phyloP scores from a whole-genome alignment of 1,284 basidiomycete species.

The Ustilago lituana region DNA sequence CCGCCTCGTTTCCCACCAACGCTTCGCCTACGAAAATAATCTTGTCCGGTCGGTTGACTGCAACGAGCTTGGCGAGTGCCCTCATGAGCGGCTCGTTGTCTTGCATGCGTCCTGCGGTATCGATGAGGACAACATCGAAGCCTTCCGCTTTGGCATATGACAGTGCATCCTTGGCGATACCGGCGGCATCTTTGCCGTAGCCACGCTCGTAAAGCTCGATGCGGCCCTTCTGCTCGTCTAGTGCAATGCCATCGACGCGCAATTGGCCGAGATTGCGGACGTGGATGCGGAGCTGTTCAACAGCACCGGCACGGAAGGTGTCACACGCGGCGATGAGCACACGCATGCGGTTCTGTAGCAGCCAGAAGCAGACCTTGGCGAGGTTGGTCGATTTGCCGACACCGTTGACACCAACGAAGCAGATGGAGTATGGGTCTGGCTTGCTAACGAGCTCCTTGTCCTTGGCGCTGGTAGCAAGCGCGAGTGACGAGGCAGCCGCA shows the following conservation, averaged over 20 bases:
- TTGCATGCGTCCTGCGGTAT: conserved; percentile 67
- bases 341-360: conserved; percentile 90
- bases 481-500: conserved; percentile 42
- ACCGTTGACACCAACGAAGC: conserved; percentile 99
- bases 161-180: conserved; percentile 95
- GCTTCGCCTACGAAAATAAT: conserved; percentile 67
- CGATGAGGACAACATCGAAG: conserved; percentile 66
- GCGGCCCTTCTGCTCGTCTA: conserved; percentile 73
- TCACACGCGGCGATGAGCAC: conserved; percentile 98
- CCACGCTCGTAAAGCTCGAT: conserved; percentile 96
- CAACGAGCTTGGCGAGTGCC: conserved; percentile 64
- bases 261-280: conserved; percentile 93
- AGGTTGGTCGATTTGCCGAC: conserved; percentile 99
- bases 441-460: conserved; percentile 69
- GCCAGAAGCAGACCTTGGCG: conserved; percentile 98
- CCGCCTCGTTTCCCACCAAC: conserved; percentile 66
- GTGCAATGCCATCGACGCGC: conserved; percentile 54
- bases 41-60: conserved; percentile 65
- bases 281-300: conserved; percentile 96
- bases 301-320: conserved; percentile 96
- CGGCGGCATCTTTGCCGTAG: conserved; percentile 97
- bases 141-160: conserved; percentile 57
- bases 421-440: conserved; percentile 87
- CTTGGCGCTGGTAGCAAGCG: conserved; percentile 65
- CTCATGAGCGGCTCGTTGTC: conserved; percentile 68